phyloP scores from a whole-genome alignment of 2,329 filamentous ascomycete genomes.

The Fusarium oligoseptatum region DNA sequence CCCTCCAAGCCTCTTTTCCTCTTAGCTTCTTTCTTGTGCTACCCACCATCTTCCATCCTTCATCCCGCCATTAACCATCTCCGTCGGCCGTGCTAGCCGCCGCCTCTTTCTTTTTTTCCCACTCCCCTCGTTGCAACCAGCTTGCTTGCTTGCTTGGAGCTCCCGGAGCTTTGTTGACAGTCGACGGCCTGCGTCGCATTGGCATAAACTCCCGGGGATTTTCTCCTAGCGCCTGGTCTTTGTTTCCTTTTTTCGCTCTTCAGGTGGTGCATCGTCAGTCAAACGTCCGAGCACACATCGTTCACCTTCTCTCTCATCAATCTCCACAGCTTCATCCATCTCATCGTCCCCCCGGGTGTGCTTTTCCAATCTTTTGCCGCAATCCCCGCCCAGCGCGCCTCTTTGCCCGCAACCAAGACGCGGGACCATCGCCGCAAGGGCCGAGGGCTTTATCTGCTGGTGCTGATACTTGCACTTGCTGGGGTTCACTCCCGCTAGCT shows the following conservation, averaged over 20 bases:
- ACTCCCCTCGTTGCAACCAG: background rate
- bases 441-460: slow-evolving; percentile 14
- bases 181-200: slow-evolving; percentile 19
- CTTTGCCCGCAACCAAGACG: background rate
- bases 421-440: slow-evolving; percentile 7
- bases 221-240: slow-evolving; percentile 30
- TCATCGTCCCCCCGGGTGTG: background rate
- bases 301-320: background rate
- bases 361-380: slow-evolving; percentile 16
- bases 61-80: slow-evolving; percentile 36
- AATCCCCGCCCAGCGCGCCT: slow-evolving; percentile 12
- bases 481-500: slow-evolving; percentile 26
- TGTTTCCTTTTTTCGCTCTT: background rate
- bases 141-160: background rate
- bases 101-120: slow-evolving; percentile 12
- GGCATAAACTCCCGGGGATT: slow-evolving; percentile 32
- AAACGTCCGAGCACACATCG: slow-evolving; percentile 4
- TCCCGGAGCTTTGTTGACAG: slow-evolving; percentile 22
- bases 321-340: background rate
- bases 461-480: background rate
- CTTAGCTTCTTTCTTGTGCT: slow-evolving; percentile 34
- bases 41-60: slow-evolving; percentile 25
- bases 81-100: slow-evolving; percentile 32
- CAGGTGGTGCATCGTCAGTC: background rate
- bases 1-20: background rate